Evolutionary conservation across 2,329 filamentous ascomycete genomes (phyloP), one percentile per base, ranked within the genome.

Genomic region (Microdochium bolleyi): DNA sequence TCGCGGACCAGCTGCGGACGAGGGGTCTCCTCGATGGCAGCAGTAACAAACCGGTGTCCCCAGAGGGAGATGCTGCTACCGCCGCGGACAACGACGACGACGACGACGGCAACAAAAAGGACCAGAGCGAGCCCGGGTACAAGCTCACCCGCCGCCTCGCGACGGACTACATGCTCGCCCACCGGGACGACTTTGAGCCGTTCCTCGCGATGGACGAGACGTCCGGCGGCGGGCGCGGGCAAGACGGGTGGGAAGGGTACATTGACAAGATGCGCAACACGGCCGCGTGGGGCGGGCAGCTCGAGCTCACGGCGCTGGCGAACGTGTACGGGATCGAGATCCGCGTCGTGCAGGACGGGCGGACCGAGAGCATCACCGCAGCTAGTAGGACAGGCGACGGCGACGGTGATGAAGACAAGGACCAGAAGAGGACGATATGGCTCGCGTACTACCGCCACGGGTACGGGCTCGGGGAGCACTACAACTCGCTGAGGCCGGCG

Each of bases 391-490:
- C 71, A 64, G 1, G 75, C 71, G 21, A 64, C 59, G 24, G 64
- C 61, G 68, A 60, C 16, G 65, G 69, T 25, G 71, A 69, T 3
- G 70, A 69, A 19, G 63, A 65, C n/a, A 64, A 73, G 51, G 74
- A 71, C 22, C 5, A 30, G 27, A 74, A 72, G 58, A 80, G 80
- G 60, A 82, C 81, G 59, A 78, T 95, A 50, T 97, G 94, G 92
- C 69, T 99, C 69, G 92, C 91, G 34, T 99, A 97, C 70, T 97
- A 97, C 70, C 80, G 88, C 62, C 91, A 96, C 73, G 89, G 89
- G 49, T 97, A 95, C 68, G 92, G 92, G 1, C 74, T 99, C 50
- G 94, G 94, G 13, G 94, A 97, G 73, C 94, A 99, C 72, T 99
- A 99, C 71, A 99, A 99, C 67, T 95, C 92, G 51, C 70, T 99